These are phyloP conservation scores for Litchi chinensis DNA, from an alignment of 345 rosid genomes.

Conservation along the genomic window DNA sequence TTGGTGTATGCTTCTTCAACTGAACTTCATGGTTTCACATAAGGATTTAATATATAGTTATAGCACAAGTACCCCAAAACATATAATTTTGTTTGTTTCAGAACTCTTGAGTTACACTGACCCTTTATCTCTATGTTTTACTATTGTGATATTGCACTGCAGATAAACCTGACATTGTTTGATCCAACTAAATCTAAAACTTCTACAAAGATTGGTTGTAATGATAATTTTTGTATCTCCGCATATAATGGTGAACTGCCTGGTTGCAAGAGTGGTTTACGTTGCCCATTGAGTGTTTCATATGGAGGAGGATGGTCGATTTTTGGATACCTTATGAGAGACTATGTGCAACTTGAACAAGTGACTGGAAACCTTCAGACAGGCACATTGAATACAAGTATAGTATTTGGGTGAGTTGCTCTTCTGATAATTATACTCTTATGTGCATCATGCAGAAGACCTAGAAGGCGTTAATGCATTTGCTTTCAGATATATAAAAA, in stretches of 20 bases:
- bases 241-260: conserved; percentile 40
- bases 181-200: conserved; percentile 54
- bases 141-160: conserved; percentile 1
- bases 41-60: background rate
- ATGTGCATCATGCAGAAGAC: background rate
- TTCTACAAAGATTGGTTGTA: conserved; percentile 45
- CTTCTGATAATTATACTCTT: background rate
- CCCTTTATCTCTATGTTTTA: background rate
- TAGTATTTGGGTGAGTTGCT: conserved; percentile 68
- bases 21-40: background rate
- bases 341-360: conserved; percentile 47
- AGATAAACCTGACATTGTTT: conserved; percentile 60
- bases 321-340: conserved; percentile 63
- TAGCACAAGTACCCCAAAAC: background rate
- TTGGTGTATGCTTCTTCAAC: conserved; percentile 57
- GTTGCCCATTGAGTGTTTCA: conserved; percentile 57
- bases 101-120: background rate
- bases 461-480: background rate
- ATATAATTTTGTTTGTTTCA: background rate
- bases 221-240: conserved; percentile 56
- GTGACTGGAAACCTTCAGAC: conserved; percentile 60
- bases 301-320: conserved; percentile 87
- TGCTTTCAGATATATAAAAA: too few species aligned
- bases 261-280: conserved; percentile 47
- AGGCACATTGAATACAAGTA: conserved; percentile 44